Base-by-base conservation (phyloP, 768 basidiomycete species). In the Trametes cingulata region DNA sequence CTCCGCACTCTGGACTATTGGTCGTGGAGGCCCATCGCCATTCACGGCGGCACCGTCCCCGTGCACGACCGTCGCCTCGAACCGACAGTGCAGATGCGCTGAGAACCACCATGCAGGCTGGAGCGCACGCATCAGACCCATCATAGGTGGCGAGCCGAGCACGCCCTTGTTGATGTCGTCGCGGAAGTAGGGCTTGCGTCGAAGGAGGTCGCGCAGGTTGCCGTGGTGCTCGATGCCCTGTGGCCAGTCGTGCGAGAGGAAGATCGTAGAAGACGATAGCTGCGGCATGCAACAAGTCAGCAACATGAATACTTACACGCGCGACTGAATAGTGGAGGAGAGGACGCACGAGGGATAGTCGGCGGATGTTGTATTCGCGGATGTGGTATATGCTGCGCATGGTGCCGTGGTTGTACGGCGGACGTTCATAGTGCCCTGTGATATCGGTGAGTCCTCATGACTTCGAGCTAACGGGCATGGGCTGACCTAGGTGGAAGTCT, bases 171-270 rank as follows among this genome's bases (percentile, higher is more conserved):
- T 71, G 60, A 95, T 80, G 73, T 98, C 93, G 24, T 78, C 74
- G 36, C 79, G 78, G 69, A 98, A 88, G 74, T 88, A 90, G 0
- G 86, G 85, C 71, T 95, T 98, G 42, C 83, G 82, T 2, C 85
- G 78, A 14, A 98, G 74, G 0, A 99, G 78, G 9, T 68, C 77
- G 6, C 69, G 67, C 7, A 87, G 72, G 67, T 98, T 82, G 17
- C 95, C 95, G 63, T 94, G 80, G 9, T 85, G 84, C 60, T 90
- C 93, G 54, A 99, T 95, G 1, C 80, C 80, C 41, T 84, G 81
- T 0, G 97, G 97, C 97, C 96, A 99, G 73, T 98, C 97, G 70
- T 99, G 96, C 2, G 95, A 98, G 36, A 98, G 80, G 77, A 98
- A 92, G 25, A 98, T 82, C 27, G 85, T 74, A 6, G 87, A 82